A percentile compares a stretch with the other conserved stretches of the same genome.
These are phyloP conservation scores for Boechera divaricarpa DNA, from an alignment of 345 rosid genomes.

Conservation along the genomic window DNA sequence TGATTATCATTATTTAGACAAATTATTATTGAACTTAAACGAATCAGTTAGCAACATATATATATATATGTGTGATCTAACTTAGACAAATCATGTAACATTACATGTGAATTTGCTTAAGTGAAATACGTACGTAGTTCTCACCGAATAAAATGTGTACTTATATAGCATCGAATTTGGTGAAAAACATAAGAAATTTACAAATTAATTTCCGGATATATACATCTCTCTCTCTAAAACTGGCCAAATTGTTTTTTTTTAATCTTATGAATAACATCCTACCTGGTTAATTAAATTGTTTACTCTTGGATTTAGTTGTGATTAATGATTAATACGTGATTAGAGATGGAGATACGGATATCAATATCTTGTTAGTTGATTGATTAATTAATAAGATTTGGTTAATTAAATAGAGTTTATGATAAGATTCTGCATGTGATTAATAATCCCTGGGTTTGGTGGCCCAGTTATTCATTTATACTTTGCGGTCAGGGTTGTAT, in stretches of 20 bases:
- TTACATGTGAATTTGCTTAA: background rate
- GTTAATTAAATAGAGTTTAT: constrained; percentile 29
- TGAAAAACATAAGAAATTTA: too few species aligned
- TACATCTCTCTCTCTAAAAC: background rate
- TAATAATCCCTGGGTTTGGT: constrained; percentile 13
- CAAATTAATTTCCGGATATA: background rate
- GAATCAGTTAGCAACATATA: background rate
- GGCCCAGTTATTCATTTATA: constrained; percentile 3
- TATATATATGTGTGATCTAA: background rate
- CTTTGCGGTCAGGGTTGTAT: constrained; percentile 20
- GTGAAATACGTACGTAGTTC: background rate
- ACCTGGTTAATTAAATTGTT: background rate
- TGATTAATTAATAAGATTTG: constrained; percentile 37
- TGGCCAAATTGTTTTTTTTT: background rate
- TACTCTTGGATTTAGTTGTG: constrained; percentile 33
- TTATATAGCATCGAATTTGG: background rate
- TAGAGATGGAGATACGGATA: constrained; percentile 37
- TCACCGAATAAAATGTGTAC: background rate
- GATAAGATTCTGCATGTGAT: constrained; percentile 44
- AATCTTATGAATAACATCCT: too few species aligned
- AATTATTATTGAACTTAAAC: background rate
- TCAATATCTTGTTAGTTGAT: constrained; percentile 41
- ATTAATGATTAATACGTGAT: constrained; percentile 39
- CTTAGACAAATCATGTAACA: background rate
- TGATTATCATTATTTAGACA: background rate